Percentiles rank a stretch among this genome's conserved stretches.
Evolutionary conservation across 208 protist species (phyloP).

Genomic region (Wallacemonas sp.): DNA sequence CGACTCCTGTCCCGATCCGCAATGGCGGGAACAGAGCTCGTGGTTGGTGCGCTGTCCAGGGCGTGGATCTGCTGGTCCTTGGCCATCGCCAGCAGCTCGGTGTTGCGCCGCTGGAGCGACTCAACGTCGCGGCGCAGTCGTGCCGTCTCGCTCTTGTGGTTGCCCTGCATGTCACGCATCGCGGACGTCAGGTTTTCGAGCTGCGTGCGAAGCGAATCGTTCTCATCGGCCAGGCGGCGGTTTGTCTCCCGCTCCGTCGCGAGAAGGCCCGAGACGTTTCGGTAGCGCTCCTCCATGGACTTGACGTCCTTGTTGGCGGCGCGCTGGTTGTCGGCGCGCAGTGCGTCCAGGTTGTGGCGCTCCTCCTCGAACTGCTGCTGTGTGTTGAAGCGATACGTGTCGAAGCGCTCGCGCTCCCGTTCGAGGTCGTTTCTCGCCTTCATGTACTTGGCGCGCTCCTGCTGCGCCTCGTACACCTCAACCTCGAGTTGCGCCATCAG

Average conservation of each 20-base stretch:
- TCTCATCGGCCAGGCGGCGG: conserved; percentile 67
- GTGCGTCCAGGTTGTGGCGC: conserved; percentile 42
- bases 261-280: conserved; percentile 62
- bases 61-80: conserved; percentile 63
- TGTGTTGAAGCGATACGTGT: conserved; percentile 48
- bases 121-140: conserved; percentile 82
- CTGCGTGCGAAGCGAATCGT: conserved; percentile 73
- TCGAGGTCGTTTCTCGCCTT: conserved; percentile 61
- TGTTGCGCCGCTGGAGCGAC: conserved; percentile 83
- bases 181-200: conserved; percentile 76
- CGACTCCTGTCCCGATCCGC: conserved; percentile 7
- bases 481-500: conserved; percentile 76
- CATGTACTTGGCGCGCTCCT: conserved; percentile 74
- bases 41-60: conserved; percentile 1
- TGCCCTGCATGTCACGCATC: conserved; percentile 66
- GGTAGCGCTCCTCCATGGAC: conserved; percentile 74
- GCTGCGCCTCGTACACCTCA: conserved; percentile 72
- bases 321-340: conserved; percentile 44
- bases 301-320: conserved; percentile 66
- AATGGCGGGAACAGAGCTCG: conserved; percentile 2
- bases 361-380: conserved; percentile 78
- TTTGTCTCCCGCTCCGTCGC: conserved; percentile 74
- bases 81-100: conserved; percentile 75
- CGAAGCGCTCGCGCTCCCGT: conserved; percentile 80
- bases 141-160: conserved; percentile 68